Conservation (phyloP, 768 basidiomycete genomes). For the Amanita inopinata region DNA sequence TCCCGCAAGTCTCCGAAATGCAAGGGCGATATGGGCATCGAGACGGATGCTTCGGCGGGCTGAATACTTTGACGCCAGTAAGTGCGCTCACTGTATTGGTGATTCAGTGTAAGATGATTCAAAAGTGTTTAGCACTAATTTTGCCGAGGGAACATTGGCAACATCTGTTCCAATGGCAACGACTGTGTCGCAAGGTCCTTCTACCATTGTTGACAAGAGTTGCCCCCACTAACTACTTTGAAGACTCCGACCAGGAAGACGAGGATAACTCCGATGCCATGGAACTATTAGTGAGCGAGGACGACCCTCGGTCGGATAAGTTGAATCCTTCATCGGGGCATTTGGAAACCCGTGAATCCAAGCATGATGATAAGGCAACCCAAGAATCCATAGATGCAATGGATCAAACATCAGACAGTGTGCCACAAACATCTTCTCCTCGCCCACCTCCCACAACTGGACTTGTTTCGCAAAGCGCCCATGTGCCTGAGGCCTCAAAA, state of each 20-base stretch:
- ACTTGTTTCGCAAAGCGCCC: neutral
- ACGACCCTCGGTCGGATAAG: neutral
- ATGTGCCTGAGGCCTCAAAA: slow-evolving; percentile 4
- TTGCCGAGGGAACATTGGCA: slow-evolving; percentile 42
- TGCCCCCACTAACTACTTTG: slow-evolving; percentile 36
- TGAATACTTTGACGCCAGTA: slow-evolving; percentile 75
- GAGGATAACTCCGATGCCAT: slow-evolving; percentile 16
- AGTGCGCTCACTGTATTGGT: slow-evolving; percentile 8
- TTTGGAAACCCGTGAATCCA: neutral
- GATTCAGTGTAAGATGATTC: slow-evolving; percentile 1
- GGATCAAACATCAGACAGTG: slow-evolving; percentile 1
- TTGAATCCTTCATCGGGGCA: neutral
- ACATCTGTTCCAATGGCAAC: slow-evolving; percentile 18
- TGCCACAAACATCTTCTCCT: neutral
- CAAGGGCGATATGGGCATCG: slow-evolving; percentile 55
- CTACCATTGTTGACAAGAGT: slow-evolving; percentile 13
- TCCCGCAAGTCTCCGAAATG: slow-evolving; percentile 25
- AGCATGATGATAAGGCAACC: neutral
- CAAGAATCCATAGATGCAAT: neutral
- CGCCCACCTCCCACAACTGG: neutral
- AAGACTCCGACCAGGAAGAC: slow-evolving; percentile 41
- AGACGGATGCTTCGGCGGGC: slow-evolving; percentile 57
- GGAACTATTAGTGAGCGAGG: slow-evolving; percentile 4
- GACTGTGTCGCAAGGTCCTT: slow-evolving; percentile 13
- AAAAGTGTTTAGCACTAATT: slow-evolving; percentile 61